These are phyloP conservation scores for Schwanniomyces vanrijiae DNA, from an alignment of 805 yeast species.

Conservation along the genomic window DNA sequence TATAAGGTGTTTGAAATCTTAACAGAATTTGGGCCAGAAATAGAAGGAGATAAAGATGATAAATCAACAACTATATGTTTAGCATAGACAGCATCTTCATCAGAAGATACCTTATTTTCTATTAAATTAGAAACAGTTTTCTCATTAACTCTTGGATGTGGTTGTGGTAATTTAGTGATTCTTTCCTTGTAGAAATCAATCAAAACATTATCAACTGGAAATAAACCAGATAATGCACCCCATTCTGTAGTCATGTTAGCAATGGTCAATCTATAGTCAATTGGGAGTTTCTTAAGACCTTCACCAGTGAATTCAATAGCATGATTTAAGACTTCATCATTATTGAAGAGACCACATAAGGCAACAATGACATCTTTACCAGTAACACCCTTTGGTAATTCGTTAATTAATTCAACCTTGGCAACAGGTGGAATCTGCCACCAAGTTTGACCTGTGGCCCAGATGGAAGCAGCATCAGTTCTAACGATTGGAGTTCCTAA, in stretches of 20 bases:
- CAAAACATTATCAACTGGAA: conserved; percentile 88
- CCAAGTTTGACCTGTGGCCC: conserved; percentile 99
- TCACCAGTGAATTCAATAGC: conserved; percentile 93
- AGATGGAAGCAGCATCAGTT: conserved; percentile 97
- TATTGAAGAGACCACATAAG: conserved; percentile 87
- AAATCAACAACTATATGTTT: conserved; percentile 84
- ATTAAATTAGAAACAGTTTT: conserved; percentile 55
- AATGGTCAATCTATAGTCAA: conserved; percentile 86
- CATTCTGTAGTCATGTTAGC: conserved; percentile 99
- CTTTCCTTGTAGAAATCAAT: conserved; percentile 72
- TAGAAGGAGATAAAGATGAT: conserved; percentile 76
- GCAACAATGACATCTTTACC: conserved; percentile 98
- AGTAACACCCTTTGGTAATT: conserved; percentile 80
- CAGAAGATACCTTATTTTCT: conserved; percentile 51
- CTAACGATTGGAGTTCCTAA: conserved; percentile 97
- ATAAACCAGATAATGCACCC: conserved; percentile 96
- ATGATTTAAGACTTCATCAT: conserved; percentile 89
- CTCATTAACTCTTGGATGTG: conserved; percentile 81
- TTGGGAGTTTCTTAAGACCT: conserved; percentile 63
- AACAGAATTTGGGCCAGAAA: conserved; percentile 97
- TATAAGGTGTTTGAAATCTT: conserved; percentile 80
- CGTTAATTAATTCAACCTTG: conserved; percentile 79
- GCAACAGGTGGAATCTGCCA: conserved; percentile 99
- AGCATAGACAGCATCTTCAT: conserved; percentile 80
- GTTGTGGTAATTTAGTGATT: conserved; percentile 59